Evolutionary conservation across 192 early-diverging fungal species (phyloP).

Genomic region (Haplosporangium gracile): DNA sequence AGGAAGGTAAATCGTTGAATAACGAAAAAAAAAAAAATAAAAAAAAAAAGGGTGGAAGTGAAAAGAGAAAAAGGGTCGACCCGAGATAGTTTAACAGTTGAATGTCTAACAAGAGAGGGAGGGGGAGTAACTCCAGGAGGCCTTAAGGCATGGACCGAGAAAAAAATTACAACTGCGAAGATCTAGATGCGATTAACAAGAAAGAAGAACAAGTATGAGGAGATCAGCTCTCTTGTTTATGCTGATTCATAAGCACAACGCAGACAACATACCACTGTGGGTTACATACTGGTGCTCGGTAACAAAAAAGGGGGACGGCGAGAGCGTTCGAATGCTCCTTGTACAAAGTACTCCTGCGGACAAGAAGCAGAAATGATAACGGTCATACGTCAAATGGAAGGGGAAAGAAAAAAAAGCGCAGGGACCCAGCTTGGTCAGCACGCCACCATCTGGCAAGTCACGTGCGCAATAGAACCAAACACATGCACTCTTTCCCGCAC

Average conservation of each 20-base stretch:
- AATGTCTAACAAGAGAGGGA: neutral
- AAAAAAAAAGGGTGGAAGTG: neutral
- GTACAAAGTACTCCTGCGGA: neutral
- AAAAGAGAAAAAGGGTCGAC: neutral
- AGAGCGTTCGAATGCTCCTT: neutral
- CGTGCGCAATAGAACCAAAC: neutral
- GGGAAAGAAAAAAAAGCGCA: neutral
- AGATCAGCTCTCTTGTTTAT: too few relatives aligned
- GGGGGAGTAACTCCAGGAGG: neutral
- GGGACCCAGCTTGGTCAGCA: slow-evolving; percentile 7
- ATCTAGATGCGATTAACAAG: neutral
- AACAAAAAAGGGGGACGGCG: neutral
- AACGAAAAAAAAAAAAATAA: too few relatives aligned
- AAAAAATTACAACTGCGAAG: neutral
- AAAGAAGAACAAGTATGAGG: too few relatives aligned
- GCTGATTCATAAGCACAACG: too few relatives aligned
- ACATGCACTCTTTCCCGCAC: too few relatives aligned
- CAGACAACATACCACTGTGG: too few relatives aligned
- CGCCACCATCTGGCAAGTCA: neutral
- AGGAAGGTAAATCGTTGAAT: neutral
- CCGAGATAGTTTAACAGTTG: neutral
- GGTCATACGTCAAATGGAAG: neutral
- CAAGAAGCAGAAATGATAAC: neutral
- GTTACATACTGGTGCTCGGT: too few relatives aligned
- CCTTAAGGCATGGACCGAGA: neutral